Percentiles rank a stretch among this genome's conserved stretches.
These are phyloP conservation scores for Jaltomata sinuosa DNA, from an alignment of 257 asterid genomes.

Conservation along the genomic window DNA sequence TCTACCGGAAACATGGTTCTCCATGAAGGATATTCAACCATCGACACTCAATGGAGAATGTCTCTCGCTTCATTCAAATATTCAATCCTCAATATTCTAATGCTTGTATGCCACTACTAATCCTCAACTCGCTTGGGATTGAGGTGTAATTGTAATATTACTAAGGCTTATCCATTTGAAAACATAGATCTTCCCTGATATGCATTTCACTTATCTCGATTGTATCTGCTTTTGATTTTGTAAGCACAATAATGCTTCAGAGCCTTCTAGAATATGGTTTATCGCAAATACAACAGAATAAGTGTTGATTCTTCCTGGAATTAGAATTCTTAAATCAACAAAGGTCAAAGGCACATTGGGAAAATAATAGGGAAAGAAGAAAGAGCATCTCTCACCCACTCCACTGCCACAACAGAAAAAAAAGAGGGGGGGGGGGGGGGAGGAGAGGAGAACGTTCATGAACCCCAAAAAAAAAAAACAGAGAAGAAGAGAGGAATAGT, in stretches of 20 bases:
- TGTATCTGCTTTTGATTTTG: not conserved
- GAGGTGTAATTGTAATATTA: not conserved
- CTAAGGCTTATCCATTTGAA: not conserved
- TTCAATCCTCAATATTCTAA: not conserved
- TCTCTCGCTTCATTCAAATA: not conserved
- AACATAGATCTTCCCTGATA: not conserved
- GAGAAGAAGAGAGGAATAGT: not conserved
- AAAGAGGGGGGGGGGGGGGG: no score
- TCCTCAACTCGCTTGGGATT: not conserved
- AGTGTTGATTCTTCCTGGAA: no score
- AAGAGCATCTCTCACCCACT: no score
- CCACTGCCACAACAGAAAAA: no score
- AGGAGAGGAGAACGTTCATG: no score
- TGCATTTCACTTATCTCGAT: not conserved
- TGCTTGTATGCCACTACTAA: not conserved
- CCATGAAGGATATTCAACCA: not conserved
- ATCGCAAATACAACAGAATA: no score
- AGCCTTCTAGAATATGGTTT: no score
- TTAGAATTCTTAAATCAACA: no score
- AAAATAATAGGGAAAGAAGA: no score
- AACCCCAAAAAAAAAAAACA: not conserved
- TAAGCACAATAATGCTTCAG: not conserved
- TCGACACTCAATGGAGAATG: not conserved
- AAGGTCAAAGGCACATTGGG: no score
- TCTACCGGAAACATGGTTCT: not conserved